Evolutionary conservation across 202 grass and related monocot genomes (phyloP).

Genomic region (Eragrostis tef): DNA sequence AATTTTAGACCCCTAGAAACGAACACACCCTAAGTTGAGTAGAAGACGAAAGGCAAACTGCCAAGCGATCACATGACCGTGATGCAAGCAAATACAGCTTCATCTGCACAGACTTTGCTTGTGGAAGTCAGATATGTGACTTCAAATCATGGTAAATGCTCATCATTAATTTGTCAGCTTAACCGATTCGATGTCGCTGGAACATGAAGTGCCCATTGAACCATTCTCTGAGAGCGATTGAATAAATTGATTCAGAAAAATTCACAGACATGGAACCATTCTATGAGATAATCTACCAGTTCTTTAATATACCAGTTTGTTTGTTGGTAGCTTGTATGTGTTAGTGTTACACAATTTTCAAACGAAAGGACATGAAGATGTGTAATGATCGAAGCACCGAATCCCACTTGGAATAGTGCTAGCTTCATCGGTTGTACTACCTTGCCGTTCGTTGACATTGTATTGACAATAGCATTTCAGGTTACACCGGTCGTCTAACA

Average conservation of each 20-base stretch:
- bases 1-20: too few species aligned
- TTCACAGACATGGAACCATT: background rate
- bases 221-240: background rate
- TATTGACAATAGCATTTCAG: background rate
- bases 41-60: background rate
- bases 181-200: background rate
- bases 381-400: constrained; percentile 7
- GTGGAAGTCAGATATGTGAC: constrained; percentile 9
- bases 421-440: background rate
- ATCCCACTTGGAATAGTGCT: background rate
- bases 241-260: constrained; percentile 10
- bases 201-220: constrained; percentile 6
- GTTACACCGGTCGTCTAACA: background rate
- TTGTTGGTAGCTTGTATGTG: background rate
- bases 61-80: background rate
- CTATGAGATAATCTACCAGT: background rate
- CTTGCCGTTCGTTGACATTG: background rate
- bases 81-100: constrained; percentile 12
- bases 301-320: background rate
- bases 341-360: background rate
- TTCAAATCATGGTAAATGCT: background rate
- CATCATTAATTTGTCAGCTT: background rate
- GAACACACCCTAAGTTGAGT: too few species aligned
- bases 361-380: background rate
- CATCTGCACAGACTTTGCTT: background rate